Evolutionary conservation across 257 asterid genomes (phyloP).

Genomic region (Craterostigma plantagineum): DNA sequence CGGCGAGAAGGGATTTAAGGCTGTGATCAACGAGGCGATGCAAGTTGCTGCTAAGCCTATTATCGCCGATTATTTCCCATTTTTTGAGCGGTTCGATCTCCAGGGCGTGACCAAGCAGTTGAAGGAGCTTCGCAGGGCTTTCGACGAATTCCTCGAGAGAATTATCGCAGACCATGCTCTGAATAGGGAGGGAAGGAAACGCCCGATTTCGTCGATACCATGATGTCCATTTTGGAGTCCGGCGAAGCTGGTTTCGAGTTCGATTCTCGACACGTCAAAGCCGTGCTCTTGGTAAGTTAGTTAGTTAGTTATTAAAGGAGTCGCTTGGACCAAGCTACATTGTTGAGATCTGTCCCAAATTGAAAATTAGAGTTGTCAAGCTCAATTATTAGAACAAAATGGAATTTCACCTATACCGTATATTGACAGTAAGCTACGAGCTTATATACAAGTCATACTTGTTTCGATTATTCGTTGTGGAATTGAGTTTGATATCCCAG

Average conservation of each 20-base stretch:
- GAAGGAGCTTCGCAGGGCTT: constrained; percentile 10
- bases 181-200: constrained; percentile 7
- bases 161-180: constrained; percentile 23
- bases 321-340: too few relatives aligned
- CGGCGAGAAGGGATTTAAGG: constrained; percentile 13
- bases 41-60: constrained; percentile 10
- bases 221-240: constrained; percentile 18
- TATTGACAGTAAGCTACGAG: too few relatives aligned
- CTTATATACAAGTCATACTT: too few relatives aligned
- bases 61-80: constrained; percentile 25
- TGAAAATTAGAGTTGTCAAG: too few relatives aligned
- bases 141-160: constrained; percentile 20
- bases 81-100: constrained; percentile 16
- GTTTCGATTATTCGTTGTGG: too few relatives aligned
- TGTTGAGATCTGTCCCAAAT: too few relatives aligned
- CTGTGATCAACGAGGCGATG: constrained; percentile 6
- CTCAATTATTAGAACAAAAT: too few relatives aligned
- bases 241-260: constrained; percentile 23
- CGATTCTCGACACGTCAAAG: constrained; percentile 25
- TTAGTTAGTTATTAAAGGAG: too few relatives aligned
- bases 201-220: constrained; percentile 16
- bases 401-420: too few relatives aligned
- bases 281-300: constrained; percentile 30
- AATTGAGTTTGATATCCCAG: too few relatives aligned
- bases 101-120: constrained; percentile 14